Evolutionary conservation across 768 basidiomycete genomes (phyloP).

Genomic region (Pisolithus tinctorius): DNA sequence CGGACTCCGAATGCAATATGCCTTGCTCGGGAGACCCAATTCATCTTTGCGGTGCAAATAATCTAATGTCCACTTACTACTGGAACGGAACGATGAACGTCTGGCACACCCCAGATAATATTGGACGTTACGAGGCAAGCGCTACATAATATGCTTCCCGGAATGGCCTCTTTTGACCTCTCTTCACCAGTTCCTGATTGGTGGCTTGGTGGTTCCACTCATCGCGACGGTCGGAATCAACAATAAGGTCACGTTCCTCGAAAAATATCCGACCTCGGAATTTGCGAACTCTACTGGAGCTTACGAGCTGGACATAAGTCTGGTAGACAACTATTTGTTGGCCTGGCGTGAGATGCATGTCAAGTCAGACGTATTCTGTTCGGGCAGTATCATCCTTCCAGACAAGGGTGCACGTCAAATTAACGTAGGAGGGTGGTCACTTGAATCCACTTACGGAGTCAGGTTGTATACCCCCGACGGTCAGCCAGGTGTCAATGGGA

Average conservation of each 20-base stretch:
- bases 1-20: slow-evolving; percentile 35
- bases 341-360: slow-evolving; percentile 77
- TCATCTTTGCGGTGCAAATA: slow-evolving; percentile 59
- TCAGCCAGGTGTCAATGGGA: slow-evolving; percentile 57
- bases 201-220: slow-evolving; percentile 64
- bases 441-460: slow-evolving; percentile 64
- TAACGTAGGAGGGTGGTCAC: slow-evolving; percentile 46
- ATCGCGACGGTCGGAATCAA: slow-evolving; percentile 74
- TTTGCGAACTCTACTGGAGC: slow-evolving; percentile 66
- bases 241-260: slow-evolving; percentile 75
- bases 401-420: slow-evolving; percentile 50
- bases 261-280: slow-evolving; percentile 63
- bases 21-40: slow-evolving; percentile 66
- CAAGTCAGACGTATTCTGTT: slow-evolving; percentile 75
- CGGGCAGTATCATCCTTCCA: slow-evolving; percentile 65
- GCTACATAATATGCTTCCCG: neutral
- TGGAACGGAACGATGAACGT: slow-evolving; percentile 46
- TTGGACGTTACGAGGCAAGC: slow-evolving; percentile 63
- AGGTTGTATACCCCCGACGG: slow-evolving; percentile 71
- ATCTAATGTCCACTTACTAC: slow-evolving; percentile 47
- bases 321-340: slow-evolving; percentile 34
- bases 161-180: neutral
- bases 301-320: slow-evolving; percentile 65
- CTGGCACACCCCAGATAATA: slow-evolving; percentile 63
- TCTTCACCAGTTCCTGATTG: slow-evolving; percentile 35